Base-by-base conservation (phyloP, 78 protist species). In the Dictyostelium purpureum region DNA sequence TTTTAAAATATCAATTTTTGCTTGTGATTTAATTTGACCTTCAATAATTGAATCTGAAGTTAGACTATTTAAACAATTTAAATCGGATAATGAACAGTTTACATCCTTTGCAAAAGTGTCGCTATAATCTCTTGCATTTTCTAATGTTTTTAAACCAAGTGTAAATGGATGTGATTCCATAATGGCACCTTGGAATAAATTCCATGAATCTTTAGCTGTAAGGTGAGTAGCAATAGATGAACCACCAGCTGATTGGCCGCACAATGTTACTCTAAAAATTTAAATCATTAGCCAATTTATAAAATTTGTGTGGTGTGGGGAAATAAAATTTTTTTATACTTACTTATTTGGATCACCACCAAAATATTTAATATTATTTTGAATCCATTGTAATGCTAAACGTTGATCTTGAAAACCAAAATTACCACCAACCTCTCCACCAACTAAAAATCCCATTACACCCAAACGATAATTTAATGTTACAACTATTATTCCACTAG, bases 231-330 rank as follows among this genome's bases (percentile, higher is more conserved):
- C 40, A 40, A 94, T 96, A 3, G 93, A 70, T 4, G 87, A 40
- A 4, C 90, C 96, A 19, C 97, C 97, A 12, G 97, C 97, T 7
- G 85, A 59, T 51, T 96, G 95, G 42, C 97, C 96, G 45, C 59
- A 77, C 75, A 96, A 65, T 26, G 96, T 85, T 21, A 96, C 94
- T 24, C 33, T 2, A n/a, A 21, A 56, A 56, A 56, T 19, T 21
- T 21, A 52, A 18, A 18, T 52, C 14, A 52, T 21, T 19, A 21
- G n/a, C n/a, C n/a, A n/a, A n/a, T n/a, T n/a, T n/a, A n/a, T n/a
- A n/a, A n/a, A n/a, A n/a, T n/a, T n/a, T n/a, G n/a, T n/a, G n/a
- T n/a, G n/a, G n/a, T n/a, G n/a, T n/a, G n/a, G n/a, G n/a, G 21
- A 52, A 52, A 19, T 4, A 52, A 52, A 52, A 52, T 6, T 19